Evolutionary conservation across 352 stramenopile genomes (phyloP).

Genomic region (Phytophthora rubi): DNA sequence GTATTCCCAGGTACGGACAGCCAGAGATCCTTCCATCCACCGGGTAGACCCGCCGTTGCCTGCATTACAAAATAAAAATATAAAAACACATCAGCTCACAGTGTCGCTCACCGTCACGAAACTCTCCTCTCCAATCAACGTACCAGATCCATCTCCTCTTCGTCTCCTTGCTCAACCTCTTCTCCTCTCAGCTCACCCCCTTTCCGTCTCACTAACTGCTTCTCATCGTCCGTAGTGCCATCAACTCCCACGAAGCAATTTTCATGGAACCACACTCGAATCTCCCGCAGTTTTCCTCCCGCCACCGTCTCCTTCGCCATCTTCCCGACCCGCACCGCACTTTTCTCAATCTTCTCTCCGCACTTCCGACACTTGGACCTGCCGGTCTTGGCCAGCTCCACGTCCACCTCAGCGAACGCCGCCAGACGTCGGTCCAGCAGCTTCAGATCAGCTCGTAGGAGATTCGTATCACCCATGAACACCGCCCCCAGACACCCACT

Average conservation of each 20-base stretch:
- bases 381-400: conserved; percentile 58
- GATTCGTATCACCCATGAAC: conserved; percentile 83
- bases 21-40: conserved; percentile 76
- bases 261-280: conserved; percentile 67
- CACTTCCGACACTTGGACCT: conserved; percentile 69
- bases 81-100: conserved; percentile 6
- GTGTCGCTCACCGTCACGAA: not conserved
- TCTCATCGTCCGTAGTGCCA: conserved; percentile 46
- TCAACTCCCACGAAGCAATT: conserved; percentile 49
- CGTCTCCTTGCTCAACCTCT: conserved; percentile 9
- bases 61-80: conserved; percentile 6
- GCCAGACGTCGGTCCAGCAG: conserved; percentile 52
- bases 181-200: conserved; percentile 12
- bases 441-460: conserved; percentile 66
- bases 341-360: conserved; percentile 52
- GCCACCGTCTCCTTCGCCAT: conserved; percentile 53
- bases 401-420: conserved; percentile 44
- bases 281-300: conserved; percentile 51
- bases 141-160: conserved; percentile 35
- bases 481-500: conserved; percentile 59
- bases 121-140: not conserved
- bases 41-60: conserved; percentile 56
- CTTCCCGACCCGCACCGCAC: conserved; percentile 56
- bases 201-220: conserved; percentile 40
- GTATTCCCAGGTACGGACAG: conserved; percentile 67